Base-by-base conservation (phyloP, 495 filamentous ascomycete genomes). In the Hypoxylon rickii region DNA sequence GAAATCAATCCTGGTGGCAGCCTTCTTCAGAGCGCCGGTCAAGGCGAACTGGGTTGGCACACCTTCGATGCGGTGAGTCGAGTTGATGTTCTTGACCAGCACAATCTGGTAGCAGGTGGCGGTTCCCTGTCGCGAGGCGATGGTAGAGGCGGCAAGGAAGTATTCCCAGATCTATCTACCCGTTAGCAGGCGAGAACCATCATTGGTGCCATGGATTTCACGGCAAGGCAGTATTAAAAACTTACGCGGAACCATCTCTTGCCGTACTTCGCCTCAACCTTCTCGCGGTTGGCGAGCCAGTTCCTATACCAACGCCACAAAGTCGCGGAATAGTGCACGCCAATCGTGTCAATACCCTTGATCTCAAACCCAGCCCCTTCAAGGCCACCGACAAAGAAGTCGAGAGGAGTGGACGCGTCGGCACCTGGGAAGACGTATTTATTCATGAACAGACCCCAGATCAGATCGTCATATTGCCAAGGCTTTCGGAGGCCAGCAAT, bases 231-330 rank as follows among this genome's bases (percentile, higher is more conserved):
- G 42, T 13, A 37, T 18, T 2, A 44, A 34, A 42, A 61, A 82
- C 89, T 79, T 82, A 96, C 91, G 73, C 92, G 86, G 82, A 91
- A 98, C 94, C 94, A 98, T 61, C 89, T 78, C 58, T 88, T 87
- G 59, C 94, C 94, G 70, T 97, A 98, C 81, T 97, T 97, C 52
- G 89, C 91, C 70, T 87, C 82, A 24, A 97, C 88, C 80, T 96
- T 97, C 55, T 96, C 92, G 53, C 83, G 81, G 82, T 97, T 98
- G 70, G 81, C 94, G 71, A 97, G 80, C 94, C 94, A 98, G 81
- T 98, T 98, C 61, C 94, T 81, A 79, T 98, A 98, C 94, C 94
- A 98, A 67, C 90, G 85, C 94, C 94, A 98, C 37, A 98, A 76
- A 26, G 94, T 98, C 44, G 92, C 91, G 29, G 90, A 96, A 75